Evolutionary conservation across 1,284 basidiomycete species (phyloP).

Genomic region (Fomes fomentarius): DNA sequence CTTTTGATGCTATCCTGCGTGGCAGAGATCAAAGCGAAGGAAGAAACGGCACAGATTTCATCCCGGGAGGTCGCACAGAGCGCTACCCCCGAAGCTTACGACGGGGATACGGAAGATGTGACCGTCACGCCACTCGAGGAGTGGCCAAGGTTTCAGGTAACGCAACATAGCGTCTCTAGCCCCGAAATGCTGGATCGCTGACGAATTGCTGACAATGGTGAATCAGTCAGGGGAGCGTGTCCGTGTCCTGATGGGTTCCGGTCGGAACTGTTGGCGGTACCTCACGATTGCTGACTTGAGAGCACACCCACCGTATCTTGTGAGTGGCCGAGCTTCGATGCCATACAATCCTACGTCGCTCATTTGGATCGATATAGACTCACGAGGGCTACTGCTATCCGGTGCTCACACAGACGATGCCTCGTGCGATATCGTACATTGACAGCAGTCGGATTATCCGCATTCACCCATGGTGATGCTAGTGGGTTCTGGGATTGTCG

Average conservation of each 20-base stretch:
- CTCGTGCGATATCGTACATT: slow-evolving; percentile 4
- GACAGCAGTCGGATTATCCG: slow-evolving; percentile 1
- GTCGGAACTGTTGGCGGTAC: neutral
- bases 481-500: no score
- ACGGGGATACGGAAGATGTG: slow-evolving; percentile 1
- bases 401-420: slow-evolving; percentile 5
- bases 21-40: neutral
- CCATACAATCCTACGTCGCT: neutral
- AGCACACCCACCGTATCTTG: slow-evolving; percentile 1
- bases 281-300: slow-evolving; percentile 8
- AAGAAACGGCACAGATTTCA: no score
- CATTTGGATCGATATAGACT: neutral
- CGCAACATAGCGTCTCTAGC: neutral
- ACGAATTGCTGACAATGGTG: neutral
- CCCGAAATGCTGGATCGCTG: neutral
- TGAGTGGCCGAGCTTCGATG: neutral
- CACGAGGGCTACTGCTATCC: slow-evolving; percentile 3
- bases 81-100: neutral
- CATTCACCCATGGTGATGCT: slow-evolving; percentile 3
- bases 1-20: slow-evolving; percentile 5
- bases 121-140: neutral
- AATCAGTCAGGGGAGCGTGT: slow-evolving; percentile 7
- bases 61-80: neutral
- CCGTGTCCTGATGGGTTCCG: neutral
- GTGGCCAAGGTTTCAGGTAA: neutral